phyloP scores from a whole-genome alignment of 2,329 filamentous ascomycete species.

The Sphaerostilbella broomeana region DNA sequence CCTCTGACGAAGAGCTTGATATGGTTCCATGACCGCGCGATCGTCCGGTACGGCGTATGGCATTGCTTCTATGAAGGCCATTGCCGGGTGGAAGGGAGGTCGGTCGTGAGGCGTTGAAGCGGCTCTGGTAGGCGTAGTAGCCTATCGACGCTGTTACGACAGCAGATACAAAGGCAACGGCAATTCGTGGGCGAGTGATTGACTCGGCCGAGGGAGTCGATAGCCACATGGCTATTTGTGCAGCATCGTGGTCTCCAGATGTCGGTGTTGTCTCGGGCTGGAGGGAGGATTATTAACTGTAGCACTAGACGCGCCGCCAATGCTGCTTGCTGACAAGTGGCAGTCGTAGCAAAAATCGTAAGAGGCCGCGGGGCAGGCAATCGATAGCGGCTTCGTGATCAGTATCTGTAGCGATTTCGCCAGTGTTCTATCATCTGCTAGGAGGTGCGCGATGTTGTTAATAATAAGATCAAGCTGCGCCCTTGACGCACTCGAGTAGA shows the following conservation, averaged over 20 bases:
- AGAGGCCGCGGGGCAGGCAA: too few relatives aligned
- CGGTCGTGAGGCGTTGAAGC: conserved; percentile 20
- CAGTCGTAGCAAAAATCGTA: too few relatives aligned
- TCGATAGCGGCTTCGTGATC: too few relatives aligned
- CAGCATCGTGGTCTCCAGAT: conserved; percentile 25
- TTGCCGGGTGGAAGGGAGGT: conserved; percentile 21
- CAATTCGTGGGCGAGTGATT: conserved; percentile 47
- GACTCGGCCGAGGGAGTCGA: conserved; percentile 46
- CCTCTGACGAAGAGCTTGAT: conserved; percentile 37
- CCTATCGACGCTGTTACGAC: conserved; percentile 50
- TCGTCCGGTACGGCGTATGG: conserved; percentile 48
- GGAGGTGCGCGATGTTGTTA: too few relatives aligned
- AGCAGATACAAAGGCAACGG: conserved; percentile 50
- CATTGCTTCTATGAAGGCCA: conserved; percentile 59
- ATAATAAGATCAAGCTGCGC: too few relatives aligned
- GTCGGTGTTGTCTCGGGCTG: not conserved
- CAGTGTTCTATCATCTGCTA: too few relatives aligned
- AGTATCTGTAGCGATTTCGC: too few relatives aligned
- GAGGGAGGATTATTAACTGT: too few relatives aligned
- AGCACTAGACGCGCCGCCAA: too few relatives aligned
- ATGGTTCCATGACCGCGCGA: conserved; percentile 30
- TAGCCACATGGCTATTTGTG: conserved; percentile 38
- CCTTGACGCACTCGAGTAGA: too few relatives aligned
- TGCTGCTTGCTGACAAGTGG: too few relatives aligned
- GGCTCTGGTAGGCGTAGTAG: conserved; percentile 50